Conservation (phyloP, 139 green algal genomes). For the Coccomyxa sp. region DNA sequence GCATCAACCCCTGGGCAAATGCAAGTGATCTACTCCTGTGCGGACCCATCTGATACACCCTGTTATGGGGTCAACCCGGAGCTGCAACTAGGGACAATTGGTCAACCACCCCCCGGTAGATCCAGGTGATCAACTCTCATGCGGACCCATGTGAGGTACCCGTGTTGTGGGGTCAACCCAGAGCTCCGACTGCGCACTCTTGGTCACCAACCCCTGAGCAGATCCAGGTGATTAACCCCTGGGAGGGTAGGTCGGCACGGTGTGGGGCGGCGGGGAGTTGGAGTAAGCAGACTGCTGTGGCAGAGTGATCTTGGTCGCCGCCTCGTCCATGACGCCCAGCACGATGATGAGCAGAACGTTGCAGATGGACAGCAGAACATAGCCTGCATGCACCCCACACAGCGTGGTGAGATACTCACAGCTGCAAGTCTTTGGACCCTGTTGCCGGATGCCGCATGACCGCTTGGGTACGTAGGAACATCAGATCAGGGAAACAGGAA, state of each 20-base stretch:
- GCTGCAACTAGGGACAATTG: not conserved
- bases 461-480: no score
- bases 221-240: not conserved
- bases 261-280: not conserved
- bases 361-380: not conserved
- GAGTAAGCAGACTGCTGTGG: not conserved
- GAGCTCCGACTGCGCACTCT: not conserved
- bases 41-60: no score
- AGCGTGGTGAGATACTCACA: no score
- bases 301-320: not conserved
- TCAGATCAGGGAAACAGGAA: no score
- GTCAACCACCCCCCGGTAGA: no score
- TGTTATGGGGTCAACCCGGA: no score
- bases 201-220: not conserved
- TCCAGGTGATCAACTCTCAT: not conserved
- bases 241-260: not conserved
- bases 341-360: not conserved
- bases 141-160: no score
- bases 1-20: no score
- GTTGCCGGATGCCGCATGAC: no score
- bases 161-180: no score
- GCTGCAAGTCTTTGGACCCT: no score
- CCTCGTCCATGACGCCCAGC: not conserved
- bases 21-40: no score
- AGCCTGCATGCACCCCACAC: not conserved